A percentile compares a stretch with the other conserved stretches of the same genome.
Conservation (phyloP, 305 asterid genomes). For the Fraxinus platypoda region DNA sequence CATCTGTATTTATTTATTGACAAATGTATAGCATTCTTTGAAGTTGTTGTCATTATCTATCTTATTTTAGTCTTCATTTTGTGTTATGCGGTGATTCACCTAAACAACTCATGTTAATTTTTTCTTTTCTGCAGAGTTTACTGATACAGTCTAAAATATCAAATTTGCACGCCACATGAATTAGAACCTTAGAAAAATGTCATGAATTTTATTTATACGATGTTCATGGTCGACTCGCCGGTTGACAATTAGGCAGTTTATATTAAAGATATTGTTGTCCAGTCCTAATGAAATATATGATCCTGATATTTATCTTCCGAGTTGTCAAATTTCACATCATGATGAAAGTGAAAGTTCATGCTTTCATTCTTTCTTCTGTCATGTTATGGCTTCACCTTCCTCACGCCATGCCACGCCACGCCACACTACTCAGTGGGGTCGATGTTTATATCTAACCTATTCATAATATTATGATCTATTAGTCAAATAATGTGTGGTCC, state of each 20-base stretch:
- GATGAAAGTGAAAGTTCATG: slow-evolving; percentile 6
- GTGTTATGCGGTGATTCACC: slow-evolving; percentile 33
- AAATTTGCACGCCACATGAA: slow-evolving; percentile 26
- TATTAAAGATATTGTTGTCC: neutral
- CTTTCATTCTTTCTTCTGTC: slow-evolving; percentile 6
- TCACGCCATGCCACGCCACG: neutral
- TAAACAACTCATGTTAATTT: slow-evolving; percentile 26
- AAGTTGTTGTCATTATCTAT: slow-evolving; percentile 23
- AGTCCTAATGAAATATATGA: slow-evolving; percentile 20
- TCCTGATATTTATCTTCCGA: neutral
- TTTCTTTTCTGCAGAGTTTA: slow-evolving; percentile 29
- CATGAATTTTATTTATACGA: neutral
- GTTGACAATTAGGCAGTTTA: slow-evolving; percentile 1
- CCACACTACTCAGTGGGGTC: neutral
- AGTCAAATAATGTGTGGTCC: slow-evolving; percentile 20
- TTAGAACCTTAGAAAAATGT: slow-evolving; percentile 18
- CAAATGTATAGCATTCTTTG: slow-evolving; percentile 21
- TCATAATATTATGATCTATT: slow-evolving; percentile 31
- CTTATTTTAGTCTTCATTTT: slow-evolving; percentile 14
- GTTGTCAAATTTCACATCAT: slow-evolving; percentile 21
- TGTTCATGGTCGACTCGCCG: slow-evolving; percentile 32
- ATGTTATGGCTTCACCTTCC: slow-evolving; percentile 14
- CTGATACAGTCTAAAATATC: slow-evolving; percentile 18
- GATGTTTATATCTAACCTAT: slow-evolving; percentile 49
- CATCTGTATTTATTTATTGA: slow-evolving; percentile 18